phyloP scores from a whole-genome alignment of 768 basidiomycete genomes.

The Mrakia blollopis region DNA sequence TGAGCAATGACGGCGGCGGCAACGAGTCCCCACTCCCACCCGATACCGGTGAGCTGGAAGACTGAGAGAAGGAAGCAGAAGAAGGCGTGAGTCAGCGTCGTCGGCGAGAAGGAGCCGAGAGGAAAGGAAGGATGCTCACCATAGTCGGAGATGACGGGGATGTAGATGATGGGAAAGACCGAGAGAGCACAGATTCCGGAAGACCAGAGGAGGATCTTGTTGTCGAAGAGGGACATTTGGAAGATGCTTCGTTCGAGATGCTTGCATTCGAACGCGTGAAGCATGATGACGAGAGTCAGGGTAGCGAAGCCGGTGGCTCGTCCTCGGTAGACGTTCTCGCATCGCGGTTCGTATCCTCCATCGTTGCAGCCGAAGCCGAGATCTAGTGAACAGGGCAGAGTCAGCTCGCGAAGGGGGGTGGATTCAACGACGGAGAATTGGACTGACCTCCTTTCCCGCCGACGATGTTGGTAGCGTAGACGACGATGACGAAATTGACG shows the following conservation, averaged over 20 bases:
- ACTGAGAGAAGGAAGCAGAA: slow-evolving; percentile 19
- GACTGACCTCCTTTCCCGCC: not conserved
- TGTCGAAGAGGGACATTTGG: slow-evolving; percentile 43
- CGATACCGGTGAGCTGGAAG: slow-evolving; percentile 47
- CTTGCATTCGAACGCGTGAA: slow-evolving; percentile 42
- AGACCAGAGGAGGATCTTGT: slow-evolving; percentile 45
- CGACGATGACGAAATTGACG: slow-evolving; percentile 43
- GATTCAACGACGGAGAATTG: slow-evolving; percentile 20
- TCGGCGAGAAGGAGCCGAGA: not conserved
- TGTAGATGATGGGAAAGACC: slow-evolving; percentile 46
- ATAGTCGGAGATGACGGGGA: slow-evolving; percentile 33
- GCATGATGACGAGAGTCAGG: slow-evolving; percentile 43
- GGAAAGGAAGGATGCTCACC: slow-evolving; percentile 37
- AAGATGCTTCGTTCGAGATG: slow-evolving; percentile 41
- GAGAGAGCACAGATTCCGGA: slow-evolving; percentile 41
- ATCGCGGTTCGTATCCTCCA: slow-evolving; percentile 37
- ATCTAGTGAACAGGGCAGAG: not conserved
- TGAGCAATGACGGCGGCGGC: slow-evolving; percentile 39
- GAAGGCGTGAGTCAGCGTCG: not conserved
- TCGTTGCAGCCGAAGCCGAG: slow-evolving; percentile 45
- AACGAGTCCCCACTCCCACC: slow-evolving; percentile 43
- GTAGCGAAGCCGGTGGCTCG: slow-evolving; percentile 46
- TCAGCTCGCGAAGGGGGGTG: not conserved
- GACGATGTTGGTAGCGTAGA: slow-evolving; percentile 31
- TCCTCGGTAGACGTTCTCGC: slow-evolving; percentile 46